Percentiles rank a stretch among this genome's conserved stretches.
Evolutionary conservation across 176 grass and related monocot genomes (phyloP).

Genomic region (Aegilops umbellulata): DNA sequence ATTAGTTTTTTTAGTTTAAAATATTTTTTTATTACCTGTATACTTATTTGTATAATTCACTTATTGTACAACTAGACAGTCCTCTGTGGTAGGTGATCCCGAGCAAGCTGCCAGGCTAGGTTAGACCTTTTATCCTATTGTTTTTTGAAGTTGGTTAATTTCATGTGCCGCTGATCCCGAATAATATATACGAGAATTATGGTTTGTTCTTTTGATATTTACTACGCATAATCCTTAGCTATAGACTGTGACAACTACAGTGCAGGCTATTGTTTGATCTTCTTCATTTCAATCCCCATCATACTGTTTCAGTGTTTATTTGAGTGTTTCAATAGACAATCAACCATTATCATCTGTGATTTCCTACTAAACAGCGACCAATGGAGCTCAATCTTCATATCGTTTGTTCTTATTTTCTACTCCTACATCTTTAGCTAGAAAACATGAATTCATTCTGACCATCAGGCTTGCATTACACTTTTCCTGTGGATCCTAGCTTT

Average conservation of each 20-base stretch:
- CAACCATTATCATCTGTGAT: neutral
- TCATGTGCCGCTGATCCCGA: neutral
- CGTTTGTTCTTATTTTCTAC: neutral
- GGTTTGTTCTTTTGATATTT: neutral
- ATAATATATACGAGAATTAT: neutral
- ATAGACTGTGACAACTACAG: neutral
- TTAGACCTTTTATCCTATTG: neutral
- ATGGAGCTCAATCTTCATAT: neutral
- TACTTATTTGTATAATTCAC: no score
- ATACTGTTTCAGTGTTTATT: neutral
- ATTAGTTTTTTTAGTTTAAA: neutral
- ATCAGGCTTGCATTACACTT: neutral
- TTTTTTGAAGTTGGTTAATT: neutral
- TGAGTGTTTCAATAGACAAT: neutral
- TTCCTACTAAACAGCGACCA: neutral
- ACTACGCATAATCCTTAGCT: neutral
- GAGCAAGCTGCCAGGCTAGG: neutral
- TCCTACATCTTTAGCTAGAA: neutral
- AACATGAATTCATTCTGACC: neutral
- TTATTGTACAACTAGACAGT: no score
- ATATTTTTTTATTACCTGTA: neutral
- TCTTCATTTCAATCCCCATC: neutral
- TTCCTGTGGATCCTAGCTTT: constrained; percentile 17
- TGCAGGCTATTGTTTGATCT: neutral
- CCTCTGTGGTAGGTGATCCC: neutral